Evolutionary conservation across 2,329 filamentous ascomycete species (phyloP).

Genomic region (Tolypocladium amazonense): DNA sequence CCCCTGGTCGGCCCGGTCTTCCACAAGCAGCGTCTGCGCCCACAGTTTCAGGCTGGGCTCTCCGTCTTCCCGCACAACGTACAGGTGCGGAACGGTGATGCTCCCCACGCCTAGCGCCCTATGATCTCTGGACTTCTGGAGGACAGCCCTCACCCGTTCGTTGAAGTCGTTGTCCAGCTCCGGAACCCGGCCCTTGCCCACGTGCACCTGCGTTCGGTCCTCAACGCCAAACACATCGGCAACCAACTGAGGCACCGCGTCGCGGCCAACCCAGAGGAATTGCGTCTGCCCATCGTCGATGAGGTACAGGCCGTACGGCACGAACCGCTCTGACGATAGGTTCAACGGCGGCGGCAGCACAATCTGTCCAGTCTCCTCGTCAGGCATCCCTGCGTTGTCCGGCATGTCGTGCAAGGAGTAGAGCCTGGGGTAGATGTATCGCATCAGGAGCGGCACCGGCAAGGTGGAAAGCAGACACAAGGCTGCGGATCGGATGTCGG

Average conservation of each 20-base stretch:
- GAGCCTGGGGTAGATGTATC: slow-evolving; percentile 80
- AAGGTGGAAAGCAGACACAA: slow-evolving; percentile 91
- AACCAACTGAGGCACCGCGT: slow-evolving; percentile 82
- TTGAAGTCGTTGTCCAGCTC: slow-evolving; percentile 94
- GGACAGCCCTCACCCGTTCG: slow-evolving; percentile 79
- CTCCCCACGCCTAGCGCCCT: slow-evolving; percentile 79
- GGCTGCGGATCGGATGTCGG: slow-evolving; percentile 85
- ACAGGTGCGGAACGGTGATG: slow-evolving; percentile 85
- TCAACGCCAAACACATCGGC: slow-evolving; percentile 82
- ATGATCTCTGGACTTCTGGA: slow-evolving; percentile 88
- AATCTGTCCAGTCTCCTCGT: slow-evolving; percentile 80
- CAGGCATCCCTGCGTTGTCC: slow-evolving; percentile 77
- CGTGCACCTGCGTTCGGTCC: slow-evolving; percentile 74
- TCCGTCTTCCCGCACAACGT: slow-evolving; percentile 88
- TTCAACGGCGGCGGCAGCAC: slow-evolving; percentile 76
- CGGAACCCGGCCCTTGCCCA: slow-evolving; percentile 81
- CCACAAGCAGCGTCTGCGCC: slow-evolving; percentile 91
- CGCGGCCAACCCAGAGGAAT: slow-evolving; percentile 92
- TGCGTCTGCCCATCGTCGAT: slow-evolving; percentile 97
- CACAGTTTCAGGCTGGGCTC: slow-evolving; percentile 92
- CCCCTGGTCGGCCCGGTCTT: slow-evolving; percentile 89
- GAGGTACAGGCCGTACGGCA: slow-evolving; percentile 84
- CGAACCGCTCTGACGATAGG: slow-evolving; percentile 77
- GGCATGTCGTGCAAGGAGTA: slow-evolving; percentile 96
- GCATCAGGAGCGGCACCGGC: slow-evolving; percentile 78